Base-by-base conservation (phyloP, 805 yeast species). In the Myxozyma melibiosi region DNA sequence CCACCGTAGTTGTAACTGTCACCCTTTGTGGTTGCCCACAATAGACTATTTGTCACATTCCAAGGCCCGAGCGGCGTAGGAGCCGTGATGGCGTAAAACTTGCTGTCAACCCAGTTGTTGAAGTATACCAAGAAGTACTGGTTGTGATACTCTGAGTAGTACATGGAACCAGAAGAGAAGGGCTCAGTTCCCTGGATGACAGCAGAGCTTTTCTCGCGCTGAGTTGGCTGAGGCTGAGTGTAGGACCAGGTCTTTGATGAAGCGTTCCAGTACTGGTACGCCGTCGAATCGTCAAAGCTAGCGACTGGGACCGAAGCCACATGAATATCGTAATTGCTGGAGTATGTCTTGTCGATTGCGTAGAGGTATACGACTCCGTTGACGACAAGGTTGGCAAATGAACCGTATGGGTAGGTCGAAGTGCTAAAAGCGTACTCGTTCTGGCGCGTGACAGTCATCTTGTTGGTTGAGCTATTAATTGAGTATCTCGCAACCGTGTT, bases 61-160 rank as follows among this genome's bases (percentile, higher is more conserved):
- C 64, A 60, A 5, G 61, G 61, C 2, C 64, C 64, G 2, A 60
- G 34, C 20, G 64, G 64, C 2, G 64, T 44, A 11, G 62, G 55
- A 18, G 64, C 41, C 7, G 48, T 43, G 14, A 50, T 31, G 13
- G 33, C 51, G 9, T 45, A 35, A 51, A 53, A 60, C 6, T 51
- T 53, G 24, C 42, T 61, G 24, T 60, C 64, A 38, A 51, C 57
- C 64, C 62, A 57, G 35, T 42, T 44, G 39, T 44, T 41, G 53
- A 57, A 57, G 45, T 45, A 60, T n/a, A 60, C 41, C 14, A 51
- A 25, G n/a, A 57, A n/a, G 31, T 47, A 60, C 51, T 46, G 51
- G 34, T 57, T 57, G 53, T 60, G 64, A 43, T 48, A 60, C 39
- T 52, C 55, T 3, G 64, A 60, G 47, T 46, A 60, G 40, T 38